A percentile compares a stretch with the other conserved stretches of the same genome.
phyloP scores from a whole-genome alignment of 2,329 filamentous ascomycete genomes.

The Beauveria varroae region DNA sequence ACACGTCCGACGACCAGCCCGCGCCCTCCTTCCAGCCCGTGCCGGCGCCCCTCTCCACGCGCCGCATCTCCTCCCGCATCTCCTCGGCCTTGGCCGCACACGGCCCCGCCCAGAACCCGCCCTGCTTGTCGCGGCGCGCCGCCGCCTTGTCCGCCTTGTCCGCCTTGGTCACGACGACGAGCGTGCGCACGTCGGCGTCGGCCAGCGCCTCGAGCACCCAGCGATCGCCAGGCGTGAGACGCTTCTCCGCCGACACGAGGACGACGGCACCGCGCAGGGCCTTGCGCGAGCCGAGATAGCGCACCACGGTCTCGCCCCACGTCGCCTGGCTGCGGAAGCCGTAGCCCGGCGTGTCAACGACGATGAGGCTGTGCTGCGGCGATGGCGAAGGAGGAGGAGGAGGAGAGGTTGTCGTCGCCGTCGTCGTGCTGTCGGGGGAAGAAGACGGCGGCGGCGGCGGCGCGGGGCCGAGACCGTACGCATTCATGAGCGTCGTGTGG shows the following conservation, averaged over 20 bases:
- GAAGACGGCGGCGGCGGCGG: constrained; percentile 20
- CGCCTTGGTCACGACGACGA: constrained; percentile 49
- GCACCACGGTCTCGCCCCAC: constrained; percentile 46
- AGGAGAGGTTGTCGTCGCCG: no score
- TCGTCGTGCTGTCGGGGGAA: constrained; percentile 24
- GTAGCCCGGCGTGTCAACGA: constrained; percentile 47
- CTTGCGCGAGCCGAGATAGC: constrained; percentile 40
- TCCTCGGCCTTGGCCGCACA: constrained; percentile 21
- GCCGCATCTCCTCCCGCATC: constrained; percentile 22
- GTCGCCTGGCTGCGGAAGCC: constrained; percentile 36
- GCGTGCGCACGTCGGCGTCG: constrained; percentile 35
- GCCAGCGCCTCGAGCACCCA: constrained; percentile 41
- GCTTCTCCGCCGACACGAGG: constrained; percentile 46
- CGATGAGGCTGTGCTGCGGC: constrained; percentile 38
- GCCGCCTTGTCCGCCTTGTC: constrained; percentile 32
- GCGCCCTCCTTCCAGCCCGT: constrained; percentile 23
- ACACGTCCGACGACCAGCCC: constrained; percentile 24
- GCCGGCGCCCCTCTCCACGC: constrained; percentile 17
- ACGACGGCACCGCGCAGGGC: constrained; percentile 45
- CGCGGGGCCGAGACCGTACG: constrained; percentile 44
- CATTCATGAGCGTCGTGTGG: constrained; percentile 48
- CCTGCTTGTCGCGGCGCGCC: constrained; percentile 27
- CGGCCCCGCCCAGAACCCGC: constrained; percentile 19
- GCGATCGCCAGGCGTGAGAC: constrained; percentile 39
- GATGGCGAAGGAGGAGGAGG: constrained; percentile 16